Base-by-base conservation (phyloP, 129 eudicot genomes). In the Flaveria trinervia region DNA sequence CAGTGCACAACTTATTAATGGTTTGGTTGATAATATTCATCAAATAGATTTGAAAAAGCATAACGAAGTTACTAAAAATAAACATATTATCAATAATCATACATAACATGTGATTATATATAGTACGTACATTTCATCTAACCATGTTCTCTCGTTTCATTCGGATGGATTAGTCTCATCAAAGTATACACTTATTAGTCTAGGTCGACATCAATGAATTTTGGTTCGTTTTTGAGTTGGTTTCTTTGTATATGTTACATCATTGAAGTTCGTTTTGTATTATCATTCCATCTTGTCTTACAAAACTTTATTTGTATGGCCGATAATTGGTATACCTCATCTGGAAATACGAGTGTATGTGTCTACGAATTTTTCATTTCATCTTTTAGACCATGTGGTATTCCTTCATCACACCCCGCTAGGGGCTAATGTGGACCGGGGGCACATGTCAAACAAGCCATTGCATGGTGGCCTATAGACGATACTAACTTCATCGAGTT, bases 141-240 rank as follows among this genome's bases (percentile, higher is more conserved):
- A 16, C 70, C 70, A 36, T 23, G n/a, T 30, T 65, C 46, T 64
- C 20, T 64, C 46, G 46, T 30, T 30, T 64, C 20, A 64, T 2
- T 65, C 36, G 22, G 14, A 36, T 36, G 48, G 49, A 30, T 65
- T 65, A 33, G 71, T 66, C 51, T 66, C 28, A 66, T 66, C 71
- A 66, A 66, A 39, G 14, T 18, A 57, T 57, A 57, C 25, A 9
- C 49, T 48, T 11, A 48, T 48, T 10, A 12, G 16, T 12, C 41
- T 48, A 48, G 54, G 54, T 48, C 16, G 65, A 57, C 30, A 57
- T 57, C 28, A 23, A 57, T 28, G 33, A 20, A 57, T 22, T 10
- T 57, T 57, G 5, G 33, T 22, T 23, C 5, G 18, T 22, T 57
- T 55, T 55, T 55, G 25, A 6, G 61, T 17, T 55, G 25, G 61